These are phyloP conservation scores for Chaetomium tenue DNA, from an alignment of 495 filamentous ascomycete species.

Conservation along the genomic window DNA sequence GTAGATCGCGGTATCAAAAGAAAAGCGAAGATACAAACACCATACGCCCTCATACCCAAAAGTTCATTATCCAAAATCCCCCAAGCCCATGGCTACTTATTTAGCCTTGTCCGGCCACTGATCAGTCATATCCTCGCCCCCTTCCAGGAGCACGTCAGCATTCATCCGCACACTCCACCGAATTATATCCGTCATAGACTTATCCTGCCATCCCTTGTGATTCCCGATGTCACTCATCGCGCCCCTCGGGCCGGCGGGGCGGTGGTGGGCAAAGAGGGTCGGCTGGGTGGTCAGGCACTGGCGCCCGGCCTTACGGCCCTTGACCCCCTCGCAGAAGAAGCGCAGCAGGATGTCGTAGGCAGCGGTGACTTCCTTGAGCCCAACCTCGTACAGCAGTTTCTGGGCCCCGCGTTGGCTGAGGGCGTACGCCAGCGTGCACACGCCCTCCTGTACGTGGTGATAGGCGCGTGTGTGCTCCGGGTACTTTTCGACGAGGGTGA, in stretches of 20 bases:
- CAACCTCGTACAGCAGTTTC: constrained; percentile 34
- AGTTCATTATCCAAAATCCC: background rate
- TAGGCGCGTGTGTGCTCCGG: constrained; percentile 36
- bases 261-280: constrained; percentile 34
- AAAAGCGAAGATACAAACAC: too few species aligned
- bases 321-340: constrained; percentile 33
- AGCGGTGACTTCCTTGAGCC: constrained; percentile 27
- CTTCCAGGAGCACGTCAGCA: constrained; percentile 30
- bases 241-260: constrained; percentile 27
- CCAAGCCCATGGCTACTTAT: background rate
- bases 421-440: constrained; percentile 39
- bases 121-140: constrained; percentile 29
- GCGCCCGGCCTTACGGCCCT: constrained; percentile 24
- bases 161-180: constrained; percentile 40
- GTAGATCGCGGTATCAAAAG: too few species aligned
- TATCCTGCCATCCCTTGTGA: constrained; percentile 30
- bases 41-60: background rate
- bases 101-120: constrained; percentile 33
- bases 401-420: constrained; percentile 33
- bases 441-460: constrained; percentile 38
- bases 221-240: constrained; percentile 36
- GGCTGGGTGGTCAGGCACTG: constrained; percentile 37
- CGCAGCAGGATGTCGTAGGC: constrained; percentile 34
- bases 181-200: constrained; percentile 28
- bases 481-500: constrained; percentile 30